A percentile compares a stretch with the other conserved stretches of the same genome.
These are phyloP conservation scores for Microbotryum scabiosae DNA, from an alignment of 1,284 basidiomycete species.

Conservation along the genomic window DNA sequence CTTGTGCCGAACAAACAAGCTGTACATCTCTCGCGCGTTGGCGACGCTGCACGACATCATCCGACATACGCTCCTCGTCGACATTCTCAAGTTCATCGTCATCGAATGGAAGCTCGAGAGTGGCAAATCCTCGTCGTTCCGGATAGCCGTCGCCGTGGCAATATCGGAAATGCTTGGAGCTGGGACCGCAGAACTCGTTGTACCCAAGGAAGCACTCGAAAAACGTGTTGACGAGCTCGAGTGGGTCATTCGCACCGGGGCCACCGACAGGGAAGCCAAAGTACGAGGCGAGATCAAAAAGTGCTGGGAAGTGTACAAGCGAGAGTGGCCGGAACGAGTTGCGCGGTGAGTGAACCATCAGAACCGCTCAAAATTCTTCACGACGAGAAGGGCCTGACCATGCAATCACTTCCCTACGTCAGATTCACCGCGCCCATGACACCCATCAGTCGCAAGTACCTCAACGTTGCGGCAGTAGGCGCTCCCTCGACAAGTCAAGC, in stretches of 20 bases:
- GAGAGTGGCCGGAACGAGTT: conserved; percentile 57
- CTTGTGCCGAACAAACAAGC: conserved; percentile 70
- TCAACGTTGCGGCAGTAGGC: conserved; percentile 47
- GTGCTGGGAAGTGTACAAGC: conserved; percentile 65
- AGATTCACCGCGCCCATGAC: conserved; percentile 67
- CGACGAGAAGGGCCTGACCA: neutral
- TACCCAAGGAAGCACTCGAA: conserved; percentile 55
- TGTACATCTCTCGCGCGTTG: conserved; percentile 59
- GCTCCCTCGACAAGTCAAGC: conserved; percentile 1
- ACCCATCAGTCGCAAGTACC: conserved; percentile 66
- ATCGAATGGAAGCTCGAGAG: conserved; percentile 44
- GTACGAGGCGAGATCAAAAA: conserved; percentile 59
- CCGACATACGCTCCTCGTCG: conserved; percentile 59
- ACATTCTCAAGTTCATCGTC: conserved; percentile 55
- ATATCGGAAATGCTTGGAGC: conserved; percentile 38
- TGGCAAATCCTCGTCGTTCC: conserved; percentile 60
- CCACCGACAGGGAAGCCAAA: conserved; percentile 66
- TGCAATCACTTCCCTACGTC: conserved; percentile 6
- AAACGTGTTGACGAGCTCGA: conserved; percentile 58
- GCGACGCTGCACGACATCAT: conserved; percentile 55
- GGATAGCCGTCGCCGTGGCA: conserved; percentile 57
- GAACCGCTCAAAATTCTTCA: neutral
- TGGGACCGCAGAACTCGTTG: conserved; percentile 8
- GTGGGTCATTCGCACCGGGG: conserved; percentile 56
- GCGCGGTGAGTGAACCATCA: conserved; percentile 49